Evolutionary conservation across 768 basidiomycete species (phyloP).

Genomic region (Naganishia onofrii): DNA sequence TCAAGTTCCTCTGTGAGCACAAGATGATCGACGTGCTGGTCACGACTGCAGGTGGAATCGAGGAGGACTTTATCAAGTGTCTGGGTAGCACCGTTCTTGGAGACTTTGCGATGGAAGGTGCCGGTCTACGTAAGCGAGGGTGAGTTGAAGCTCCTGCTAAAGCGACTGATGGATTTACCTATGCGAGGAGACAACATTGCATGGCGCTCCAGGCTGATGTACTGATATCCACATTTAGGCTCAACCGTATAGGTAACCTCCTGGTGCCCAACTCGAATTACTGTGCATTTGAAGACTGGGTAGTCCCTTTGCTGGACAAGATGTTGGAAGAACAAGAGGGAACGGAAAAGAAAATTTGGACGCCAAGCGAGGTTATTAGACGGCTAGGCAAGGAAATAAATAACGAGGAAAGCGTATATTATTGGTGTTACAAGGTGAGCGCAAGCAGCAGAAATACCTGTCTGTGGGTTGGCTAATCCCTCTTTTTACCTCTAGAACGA

Average conservation of each 20-base stretch:
- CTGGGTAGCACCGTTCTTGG: conserved; percentile 88
- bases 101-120: conserved; percentile 80
- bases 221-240: conserved; percentile 45
- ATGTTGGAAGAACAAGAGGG: conserved; percentile 78
- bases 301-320: conserved; percentile 83
- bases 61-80: conserved; percentile 99
- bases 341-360: conserved; percentile 59
- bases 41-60: conserved; percentile 96
- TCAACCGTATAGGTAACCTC: conserved; percentile 96
- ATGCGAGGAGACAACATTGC: not conserved
- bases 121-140: conserved; percentile 76
- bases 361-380: conserved; percentile 87
- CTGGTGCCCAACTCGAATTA: conserved; percentile 97
- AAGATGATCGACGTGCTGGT: conserved; percentile 84
- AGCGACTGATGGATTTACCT: not conserved
- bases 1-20: conserved; percentile 88
- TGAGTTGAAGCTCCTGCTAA: conserved; percentile 30
- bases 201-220: not conserved
- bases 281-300: conserved; percentile 99
- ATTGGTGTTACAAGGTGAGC: conserved; percentile 97
- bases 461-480: not conserved
- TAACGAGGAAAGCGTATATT: conserved; percentile 95
- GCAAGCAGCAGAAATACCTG: not conserved
- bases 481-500: conserved; percentile 66
- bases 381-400: conserved; percentile 96